A percentile compares a stretch with the other conserved stretches of the same genome.
phyloP scores from a whole-genome alignment of 306 rosid species.

The Prunus armeniaca region DNA sequence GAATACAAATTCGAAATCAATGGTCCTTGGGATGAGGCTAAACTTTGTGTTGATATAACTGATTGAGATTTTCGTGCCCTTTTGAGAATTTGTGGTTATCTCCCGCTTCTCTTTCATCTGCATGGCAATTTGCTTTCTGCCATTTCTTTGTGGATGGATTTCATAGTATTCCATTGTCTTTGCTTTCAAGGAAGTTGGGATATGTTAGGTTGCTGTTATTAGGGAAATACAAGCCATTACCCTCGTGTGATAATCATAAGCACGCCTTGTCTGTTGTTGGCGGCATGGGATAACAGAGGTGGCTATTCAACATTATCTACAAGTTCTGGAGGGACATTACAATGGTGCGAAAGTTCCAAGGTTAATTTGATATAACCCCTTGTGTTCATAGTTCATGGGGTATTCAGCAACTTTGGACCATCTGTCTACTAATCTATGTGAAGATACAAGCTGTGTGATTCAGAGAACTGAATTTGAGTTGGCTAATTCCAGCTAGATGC shows the following conservation, averaged over 20 bases:
- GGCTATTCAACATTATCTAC: neutral
- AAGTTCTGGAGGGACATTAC: neutral
- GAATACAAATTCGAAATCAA: constrained; percentile 88
- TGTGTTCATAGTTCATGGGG: neutral
- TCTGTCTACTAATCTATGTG: neutral
- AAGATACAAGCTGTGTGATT: neutral
- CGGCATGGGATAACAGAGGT: neutral
- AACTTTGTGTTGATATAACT: constrained; percentile 83
- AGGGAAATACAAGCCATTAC: too few species aligned
- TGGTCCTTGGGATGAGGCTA: constrained; percentile 98
- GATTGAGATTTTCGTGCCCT: constrained; percentile 39
- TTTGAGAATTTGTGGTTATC: neutral
- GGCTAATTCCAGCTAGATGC: neutral
- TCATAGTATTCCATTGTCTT: neutral
- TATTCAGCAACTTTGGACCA: neutral
- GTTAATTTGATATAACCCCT: neutral
- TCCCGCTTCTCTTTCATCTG: neutral
- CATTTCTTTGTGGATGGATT: neutral
- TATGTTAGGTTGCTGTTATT: neutral
- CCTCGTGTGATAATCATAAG: too few species aligned
- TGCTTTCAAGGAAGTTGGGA: neutral
- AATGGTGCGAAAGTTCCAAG: neutral
- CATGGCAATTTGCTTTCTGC: neutral
- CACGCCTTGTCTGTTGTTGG: neutral
- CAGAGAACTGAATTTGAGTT: neutral